A percentile compares a stretch with the other conserved stretches of the same genome.
phyloP scores from a whole-genome alignment of 257 asterid genomes.

The Ballota nigra region DNA sequence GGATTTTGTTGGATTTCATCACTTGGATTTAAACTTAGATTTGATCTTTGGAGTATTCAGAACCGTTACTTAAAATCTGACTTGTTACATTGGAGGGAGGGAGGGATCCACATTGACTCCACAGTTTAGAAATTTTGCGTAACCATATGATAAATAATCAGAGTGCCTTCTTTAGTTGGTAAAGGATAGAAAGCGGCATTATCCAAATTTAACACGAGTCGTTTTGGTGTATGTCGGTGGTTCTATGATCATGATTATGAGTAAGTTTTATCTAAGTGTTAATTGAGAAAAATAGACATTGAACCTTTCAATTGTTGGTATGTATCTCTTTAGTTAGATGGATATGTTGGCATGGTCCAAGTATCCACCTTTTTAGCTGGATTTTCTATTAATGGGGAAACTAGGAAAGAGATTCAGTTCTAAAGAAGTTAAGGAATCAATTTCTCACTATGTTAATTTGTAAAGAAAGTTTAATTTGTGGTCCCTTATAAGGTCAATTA shows the following conservation, averaged over 20 bases:
- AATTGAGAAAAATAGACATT: constrained; percentile 5
- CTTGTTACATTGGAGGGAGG: not conserved
- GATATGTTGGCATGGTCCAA: constrained; percentile 10
- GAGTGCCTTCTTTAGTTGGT: not conserved
- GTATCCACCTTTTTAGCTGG: not conserved
- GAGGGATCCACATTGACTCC: not conserved
- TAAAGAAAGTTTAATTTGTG: constrained; percentile 25
- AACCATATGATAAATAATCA: not conserved
- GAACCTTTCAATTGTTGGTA: constrained; percentile 7
- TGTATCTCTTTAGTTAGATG: not conserved
- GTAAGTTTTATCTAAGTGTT: not conserved
- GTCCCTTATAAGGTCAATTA: constrained; percentile 29
- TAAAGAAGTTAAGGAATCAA: constrained; percentile 20
- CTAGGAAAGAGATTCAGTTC: constrained; percentile 14
- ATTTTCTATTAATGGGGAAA: not conserved
- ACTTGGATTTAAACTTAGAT: not conserved
- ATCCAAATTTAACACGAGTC: not conserved
- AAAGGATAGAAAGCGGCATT: not conserved
- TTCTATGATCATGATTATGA: not conserved
- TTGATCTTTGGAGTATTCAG: not conserved
- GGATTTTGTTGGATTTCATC: not conserved
- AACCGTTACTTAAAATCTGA: not conserved
- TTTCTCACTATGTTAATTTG: constrained; percentile 10
- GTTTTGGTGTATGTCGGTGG: not conserved
- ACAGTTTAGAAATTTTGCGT: not conserved